phyloP scores from a whole-genome alignment of 768 basidiomycete genomes.

The Russula compacta region DNA sequence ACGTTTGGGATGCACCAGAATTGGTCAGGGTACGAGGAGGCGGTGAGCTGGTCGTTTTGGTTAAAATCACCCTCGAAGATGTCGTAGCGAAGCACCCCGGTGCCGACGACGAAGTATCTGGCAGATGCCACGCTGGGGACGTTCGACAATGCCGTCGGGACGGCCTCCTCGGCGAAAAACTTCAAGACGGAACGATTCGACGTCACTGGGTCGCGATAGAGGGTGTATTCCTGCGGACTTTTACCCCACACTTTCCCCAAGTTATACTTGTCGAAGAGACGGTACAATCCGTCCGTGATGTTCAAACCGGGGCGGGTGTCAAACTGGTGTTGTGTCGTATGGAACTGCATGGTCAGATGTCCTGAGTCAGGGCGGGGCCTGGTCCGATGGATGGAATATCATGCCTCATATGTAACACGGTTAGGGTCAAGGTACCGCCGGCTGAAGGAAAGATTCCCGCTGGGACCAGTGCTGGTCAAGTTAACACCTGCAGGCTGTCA shows the following conservation, averaged over 20 bases:
- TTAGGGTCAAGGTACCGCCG: slow-evolving; percentile 77
- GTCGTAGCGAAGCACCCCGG: slow-evolving; percentile 58
- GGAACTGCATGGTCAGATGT: slow-evolving; percentile 41
- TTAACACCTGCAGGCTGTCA: slow-evolving; percentile 36
- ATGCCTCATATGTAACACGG: slow-evolving; percentile 64
- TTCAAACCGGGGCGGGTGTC: slow-evolving; percentile 46
- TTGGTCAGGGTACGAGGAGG: slow-evolving; percentile 56
- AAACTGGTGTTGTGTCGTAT: slow-evolving; percentile 49
- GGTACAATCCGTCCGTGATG: slow-evolving; percentile 48
- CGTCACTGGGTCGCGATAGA: slow-evolving; percentile 55
- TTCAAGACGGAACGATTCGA: slow-evolving; percentile 52
- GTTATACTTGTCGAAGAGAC: slow-evolving; percentile 34
- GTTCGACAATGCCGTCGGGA: slow-evolving; percentile 35
- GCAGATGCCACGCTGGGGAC: slow-evolving; percentile 40
- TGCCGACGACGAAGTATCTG: slow-evolving; percentile 46
- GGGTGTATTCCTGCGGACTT: slow-evolving; percentile 68
- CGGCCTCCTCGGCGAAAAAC: slow-evolving; percentile 42
- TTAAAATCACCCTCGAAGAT: slow-evolving; percentile 64
- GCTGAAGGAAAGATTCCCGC: slow-evolving; percentile 48
- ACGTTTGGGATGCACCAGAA: slow-evolving; percentile 58
- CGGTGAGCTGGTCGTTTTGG: slow-evolving; percentile 72
- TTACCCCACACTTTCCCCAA: slow-evolving; percentile 34
- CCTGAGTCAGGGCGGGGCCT: background rate
- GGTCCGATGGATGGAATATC: background rate
- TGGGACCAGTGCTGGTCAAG: slow-evolving; percentile 35